phyloP scores from a whole-genome alignment of 179 eudicot genomes.

The Carnegiea gigantea region DNA sequence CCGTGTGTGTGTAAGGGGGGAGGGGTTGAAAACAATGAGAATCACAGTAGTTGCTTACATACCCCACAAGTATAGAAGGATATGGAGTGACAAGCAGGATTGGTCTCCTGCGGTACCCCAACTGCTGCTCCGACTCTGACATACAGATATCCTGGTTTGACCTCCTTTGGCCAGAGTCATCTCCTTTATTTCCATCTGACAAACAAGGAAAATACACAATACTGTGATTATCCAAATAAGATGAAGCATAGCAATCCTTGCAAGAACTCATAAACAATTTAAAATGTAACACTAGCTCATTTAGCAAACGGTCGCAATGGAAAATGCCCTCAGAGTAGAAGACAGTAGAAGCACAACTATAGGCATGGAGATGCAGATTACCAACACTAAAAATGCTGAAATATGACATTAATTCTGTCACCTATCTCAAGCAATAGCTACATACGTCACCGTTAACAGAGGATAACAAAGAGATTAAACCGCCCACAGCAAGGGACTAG shows the following conservation, averaged over 20 bases:
- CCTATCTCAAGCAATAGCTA: neutral
- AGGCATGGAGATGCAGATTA: slow-evolving; percentile 17
- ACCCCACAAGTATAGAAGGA: slow-evolving; percentile 96
- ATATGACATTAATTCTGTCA: neutral
- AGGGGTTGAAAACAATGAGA: neutral
- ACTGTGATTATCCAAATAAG: slow-evolving; percentile 10
- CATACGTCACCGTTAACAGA: neutral
- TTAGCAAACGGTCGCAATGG: neutral
- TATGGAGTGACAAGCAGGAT: slow-evolving; percentile 65
- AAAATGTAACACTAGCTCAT: slow-evolving; percentile 4
- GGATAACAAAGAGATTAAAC: neutral
- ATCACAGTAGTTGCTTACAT: slow-evolving; percentile 29
- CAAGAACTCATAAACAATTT: neutral
- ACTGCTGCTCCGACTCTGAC: slow-evolving; percentile 71
- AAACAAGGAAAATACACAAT: slow-evolving; percentile 14
- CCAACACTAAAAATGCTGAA: neutral
- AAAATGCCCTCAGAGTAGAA: neutral
- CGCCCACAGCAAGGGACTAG: neutral
- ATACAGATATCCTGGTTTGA: slow-evolving; percentile 51
- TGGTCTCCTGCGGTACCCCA: slow-evolving; percentile 56
- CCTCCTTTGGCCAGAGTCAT: slow-evolving; percentile 64
- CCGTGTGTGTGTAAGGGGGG: neutral
- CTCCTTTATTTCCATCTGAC: slow-evolving; percentile 73
- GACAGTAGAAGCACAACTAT: neutral
- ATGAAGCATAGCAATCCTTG: neutral